Evolutionary conservation across 805 yeast species (phyloP).

Genomic region (Yamadazyma paraphyllophila): DNA sequence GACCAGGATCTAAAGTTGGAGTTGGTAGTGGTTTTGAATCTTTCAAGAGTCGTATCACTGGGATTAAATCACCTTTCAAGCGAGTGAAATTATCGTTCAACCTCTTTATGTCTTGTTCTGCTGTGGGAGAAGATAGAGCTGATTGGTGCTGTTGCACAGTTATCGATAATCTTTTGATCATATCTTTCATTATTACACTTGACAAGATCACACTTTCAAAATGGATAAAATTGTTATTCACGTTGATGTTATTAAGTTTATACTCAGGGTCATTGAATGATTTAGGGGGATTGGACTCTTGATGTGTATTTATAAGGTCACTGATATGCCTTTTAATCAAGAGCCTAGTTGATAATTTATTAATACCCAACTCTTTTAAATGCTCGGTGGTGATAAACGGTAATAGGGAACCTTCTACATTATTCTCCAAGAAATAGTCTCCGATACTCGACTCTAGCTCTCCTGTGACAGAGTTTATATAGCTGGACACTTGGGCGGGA

Average conservation of each 20-base stretch:
- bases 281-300: slow-evolving; percentile 23
- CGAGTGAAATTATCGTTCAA: slow-evolving; percentile 54
- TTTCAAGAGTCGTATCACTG: slow-evolving; percentile 58
- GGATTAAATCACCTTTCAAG: slow-evolving; percentile 63
- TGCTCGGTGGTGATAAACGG: slow-evolving; percentile 69
- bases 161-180: slow-evolving; percentile 24
- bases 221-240: slow-evolving; percentile 35
- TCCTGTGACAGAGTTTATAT: slow-evolving; percentile 24
- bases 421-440: slow-evolving; percentile 48
- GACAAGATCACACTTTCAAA: slow-evolving; percentile 39
- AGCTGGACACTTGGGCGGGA: slow-evolving; percentile 43
- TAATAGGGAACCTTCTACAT: slow-evolving; percentile 70
- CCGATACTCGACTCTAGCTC: slow-evolving; percentile 23
- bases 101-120: slow-evolving; percentile 30
- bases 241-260: slow-evolving; percentile 28
- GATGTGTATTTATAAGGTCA: slow-evolving; percentile 44
- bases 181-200: slow-evolving; percentile 33
- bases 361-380: slow-evolving; percentile 69
- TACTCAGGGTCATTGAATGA: slow-evolving; percentile 27
- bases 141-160: slow-evolving; percentile 18
- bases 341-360: slow-evolving; percentile 53
- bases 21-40: slow-evolving; percentile 70
- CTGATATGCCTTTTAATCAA: slow-evolving; percentile 58
- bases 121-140: slow-evolving; percentile 12
- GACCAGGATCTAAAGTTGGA: slow-evolving; percentile 50